Evolutionary conservation across 169 alveolate species (phyloP).

Genomic region (Cryptosporidium andersoni): DNA sequence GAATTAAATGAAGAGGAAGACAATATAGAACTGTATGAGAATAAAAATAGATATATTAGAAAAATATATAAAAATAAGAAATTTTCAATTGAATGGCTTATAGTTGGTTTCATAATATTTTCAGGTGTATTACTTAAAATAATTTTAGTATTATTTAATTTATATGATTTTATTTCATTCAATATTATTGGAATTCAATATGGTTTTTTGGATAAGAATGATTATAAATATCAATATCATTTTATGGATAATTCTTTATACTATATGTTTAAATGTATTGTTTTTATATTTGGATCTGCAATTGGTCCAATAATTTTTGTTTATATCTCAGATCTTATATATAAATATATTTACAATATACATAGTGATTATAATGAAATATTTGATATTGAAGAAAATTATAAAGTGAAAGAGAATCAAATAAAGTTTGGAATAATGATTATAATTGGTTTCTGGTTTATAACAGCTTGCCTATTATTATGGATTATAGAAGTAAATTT

Average conservation of each 20-base stretch:
- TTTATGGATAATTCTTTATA: constrained; percentile 6
- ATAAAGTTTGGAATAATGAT: too few relatives aligned
- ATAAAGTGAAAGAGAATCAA: too few relatives aligned
- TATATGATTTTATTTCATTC: constrained; percentile 30
- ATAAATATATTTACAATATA: not conserved
- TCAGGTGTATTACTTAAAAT: constrained; percentile 10
- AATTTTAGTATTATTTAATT: constrained; percentile 29
- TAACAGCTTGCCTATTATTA: too few relatives aligned
- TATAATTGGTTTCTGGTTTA: too few relatives aligned
- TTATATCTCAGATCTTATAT: not conserved
- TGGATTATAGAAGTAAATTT: too few relatives aligned
- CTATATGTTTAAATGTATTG: constrained; percentile 25
- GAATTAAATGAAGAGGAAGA: constrained; percentile 1
- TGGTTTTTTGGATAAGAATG: not conserved
- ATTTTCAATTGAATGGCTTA: not conserved
- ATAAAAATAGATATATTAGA: not conserved
- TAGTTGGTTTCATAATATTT: not conserved
- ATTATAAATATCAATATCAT: not conserved
- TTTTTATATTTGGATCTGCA: constrained; percentile 62
- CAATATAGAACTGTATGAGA: not conserved
- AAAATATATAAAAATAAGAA: not conserved
- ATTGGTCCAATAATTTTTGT: constrained; percentile 28
- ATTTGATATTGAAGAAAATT: not conserved
- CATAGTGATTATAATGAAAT: not conserved
- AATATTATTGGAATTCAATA: constrained; percentile 10